Evolutionary conservation across 345 rosid genomes (phyloP).

Genomic region (Geranium brycei): DNA sequence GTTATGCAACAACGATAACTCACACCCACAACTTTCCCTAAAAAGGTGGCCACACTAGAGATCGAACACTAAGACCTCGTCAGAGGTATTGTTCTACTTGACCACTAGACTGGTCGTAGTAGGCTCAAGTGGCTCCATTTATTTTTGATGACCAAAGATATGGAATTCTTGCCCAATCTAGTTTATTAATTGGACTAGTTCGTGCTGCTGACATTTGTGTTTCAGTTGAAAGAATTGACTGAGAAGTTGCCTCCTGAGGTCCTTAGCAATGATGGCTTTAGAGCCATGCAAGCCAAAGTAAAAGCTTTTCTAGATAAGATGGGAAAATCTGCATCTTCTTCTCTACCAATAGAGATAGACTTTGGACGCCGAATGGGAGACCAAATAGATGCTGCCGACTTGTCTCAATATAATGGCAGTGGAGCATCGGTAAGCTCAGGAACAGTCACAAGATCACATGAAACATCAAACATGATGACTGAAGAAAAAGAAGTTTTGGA

Average conservation of each 20-base stretch:
- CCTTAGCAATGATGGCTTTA: constrained; percentile 35
- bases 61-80: too few relatives aligned
- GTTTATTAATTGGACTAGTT: neutral
- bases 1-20: too few relatives aligned
- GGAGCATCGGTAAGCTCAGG: constrained; percentile 10
- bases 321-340: constrained; percentile 16
- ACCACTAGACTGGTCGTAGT: too few relatives aligned
- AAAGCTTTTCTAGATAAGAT: constrained; percentile 29
- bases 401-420: constrained; percentile 20
- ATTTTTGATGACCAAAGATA: too few relatives aligned
- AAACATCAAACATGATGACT: constrained; percentile 15
- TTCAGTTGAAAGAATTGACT: constrained; percentile 43
- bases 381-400: constrained; percentile 12
- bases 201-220: constrained; percentile 12
- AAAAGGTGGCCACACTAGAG: too few relatives aligned
- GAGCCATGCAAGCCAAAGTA: constrained; percentile 35
- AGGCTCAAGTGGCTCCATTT: too few relatives aligned
- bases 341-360: constrained; percentile 3
- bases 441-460: constrained; percentile 16
- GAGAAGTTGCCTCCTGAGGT: constrained; percentile 47
- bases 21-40: too few relatives aligned
- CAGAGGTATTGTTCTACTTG: too few relatives aligned
- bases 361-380: neutral
- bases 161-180: neutral
- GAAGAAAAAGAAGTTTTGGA: constrained; percentile 49